Percentiles rank a stretch among this genome's conserved stretches.
Conservation (phyloP, 1,284 basidiomycete species). For the Sanguinoderma infundibulare region DNA sequence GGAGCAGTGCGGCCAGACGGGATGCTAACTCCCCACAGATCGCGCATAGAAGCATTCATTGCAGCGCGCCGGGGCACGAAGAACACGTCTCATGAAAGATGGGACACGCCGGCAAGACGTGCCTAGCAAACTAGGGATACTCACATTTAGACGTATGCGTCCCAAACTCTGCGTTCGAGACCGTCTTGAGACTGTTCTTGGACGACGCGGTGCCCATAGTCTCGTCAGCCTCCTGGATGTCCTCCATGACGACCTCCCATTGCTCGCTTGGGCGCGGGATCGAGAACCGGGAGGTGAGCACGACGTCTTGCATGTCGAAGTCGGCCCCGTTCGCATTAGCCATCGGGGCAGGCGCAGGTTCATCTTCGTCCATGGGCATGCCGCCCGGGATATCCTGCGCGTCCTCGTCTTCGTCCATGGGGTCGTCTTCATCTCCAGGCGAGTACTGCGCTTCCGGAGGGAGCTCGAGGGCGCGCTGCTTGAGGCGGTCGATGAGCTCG, state of each 20-base stretch:
- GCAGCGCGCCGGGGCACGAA: too few species aligned
- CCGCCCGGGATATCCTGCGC: background rate
- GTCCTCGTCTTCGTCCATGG: background rate
- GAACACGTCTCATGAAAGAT: too few species aligned
- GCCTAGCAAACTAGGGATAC: too few species aligned
- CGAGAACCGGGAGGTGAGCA: constrained; percentile 28
- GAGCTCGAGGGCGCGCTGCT: constrained; percentile 63
- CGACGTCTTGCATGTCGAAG: constrained; percentile 16
- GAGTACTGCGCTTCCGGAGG: constrained; percentile 51
- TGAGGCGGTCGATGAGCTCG: constrained; percentile 70
- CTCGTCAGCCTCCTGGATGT: constrained; percentile 67
- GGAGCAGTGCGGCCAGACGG: too few species aligned
- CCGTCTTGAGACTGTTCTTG: constrained; percentile 40
- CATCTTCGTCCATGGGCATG: constrained; percentile 21
- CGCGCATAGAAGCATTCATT: too few species aligned
- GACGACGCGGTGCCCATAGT: constrained; percentile 54
- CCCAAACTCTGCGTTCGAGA: constrained; percentile 65
- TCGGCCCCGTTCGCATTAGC: constrained; percentile 14
- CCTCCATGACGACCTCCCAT: constrained; percentile 81
- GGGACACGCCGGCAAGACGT: too few species aligned
- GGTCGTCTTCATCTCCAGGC: constrained; percentile 16
- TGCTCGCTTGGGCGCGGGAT: constrained; percentile 66
- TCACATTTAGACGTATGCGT: constrained; percentile 65
- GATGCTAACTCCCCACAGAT: too few species aligned
- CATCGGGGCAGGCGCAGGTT: constrained; percentile 12